Base-by-base conservation (phyloP, 179 eudicot species). In the Amaranthus tricolor region DNA sequence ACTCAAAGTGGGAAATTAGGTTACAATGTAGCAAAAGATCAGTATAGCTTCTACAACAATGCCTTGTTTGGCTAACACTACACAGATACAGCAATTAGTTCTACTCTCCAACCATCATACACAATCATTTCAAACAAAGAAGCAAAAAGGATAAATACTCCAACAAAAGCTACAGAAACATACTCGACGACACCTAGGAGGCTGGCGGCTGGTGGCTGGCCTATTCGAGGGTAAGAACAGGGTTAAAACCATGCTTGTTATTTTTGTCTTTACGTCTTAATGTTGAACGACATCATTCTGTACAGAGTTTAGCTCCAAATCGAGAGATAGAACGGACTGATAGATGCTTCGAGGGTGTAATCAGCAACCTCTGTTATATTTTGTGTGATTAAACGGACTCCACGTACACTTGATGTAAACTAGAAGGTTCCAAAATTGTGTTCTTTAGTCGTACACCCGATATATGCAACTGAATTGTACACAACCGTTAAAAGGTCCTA, bases 381-480 rank as follows among this genome's bases (percentile, higher is more conserved):
- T 31, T 67, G 51, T 77, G 49, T 31, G 24, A 65, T 40, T 31
- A 62, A 62, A 48, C 52, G 6, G 11, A 31, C 55, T 59, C 71
- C 51, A 47, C 15, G 45, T 62, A 24, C 67, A 53, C 66, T n/a
- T 68, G 73, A 70, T 73, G 58, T 57, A 20, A 49, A 68, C 40
- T 56, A 44, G 70, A 66, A 73, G 74, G 84, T 68, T 82, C 62
- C 84, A 82, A 82, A 82, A 82, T 78, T 71, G 79, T 65, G 79
- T 70, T 82, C 79, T 78, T 79, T 69, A 74, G 76, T 58, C 9
- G 21, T 59, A 59, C 44, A 77, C 67, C 84, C 51, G 66, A 62
- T 73, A 80, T 67, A 68, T 72, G 77, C 83, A 80, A 73, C 71
- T 20, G 57, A 49, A 59, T 66, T 45, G 65, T 72, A 76, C 71